Base-by-base conservation (phyloP, 1,284 basidiomycete genomes). In the Ustilago crameri region DNA sequence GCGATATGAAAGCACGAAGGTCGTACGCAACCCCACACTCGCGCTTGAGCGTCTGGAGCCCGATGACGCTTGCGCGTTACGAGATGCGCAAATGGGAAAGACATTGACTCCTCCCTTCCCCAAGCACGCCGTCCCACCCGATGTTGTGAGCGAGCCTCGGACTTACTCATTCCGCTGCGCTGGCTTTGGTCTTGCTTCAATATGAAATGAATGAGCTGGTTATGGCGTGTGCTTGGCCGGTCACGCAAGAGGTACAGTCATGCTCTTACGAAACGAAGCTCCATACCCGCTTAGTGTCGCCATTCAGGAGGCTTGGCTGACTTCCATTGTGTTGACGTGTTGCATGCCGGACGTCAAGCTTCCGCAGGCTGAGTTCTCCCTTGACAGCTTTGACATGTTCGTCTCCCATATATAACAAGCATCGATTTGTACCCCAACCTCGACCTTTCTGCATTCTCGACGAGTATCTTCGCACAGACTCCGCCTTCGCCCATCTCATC, bases 1-100 rank as follows among this genome's bases (percentile, higher is more conserved):
- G 48, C 37, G 17, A 40, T 41, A 50, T 23, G 9, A 10, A 23
- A 10, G 9, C 9, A 12, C 10, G 7, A 23, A 22, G 10, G 9
- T 10, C 41, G 3, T 20, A 42, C 18, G 23, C 10, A 12, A 2
- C 35, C 35, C 20, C 24, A 15, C 38, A 30, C 53, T 68, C 65
- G 65, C 54, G 65, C 65, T 68, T 62, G 65, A 18, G 27, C 27
- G 18, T 54, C 58, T 62, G 37, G 58, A 61, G 65, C 65, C 65
- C 65, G 54, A 62, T 50, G 54, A 54, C 45, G 46, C 18, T 23
- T 9, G 8, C 23, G n/a, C 20, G 32, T 26, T 40, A 20, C 12
- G 7, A 30, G 30, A 30, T 30, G 30, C 30, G 30, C 30, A 30
- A 30, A 30, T 30, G 30, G 30, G 30, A 30, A 30, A 30, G 45